Base-by-base conservation (phyloP, 192 early-diverging fungal genomes). In the Backusella tuberculispora region DNA sequence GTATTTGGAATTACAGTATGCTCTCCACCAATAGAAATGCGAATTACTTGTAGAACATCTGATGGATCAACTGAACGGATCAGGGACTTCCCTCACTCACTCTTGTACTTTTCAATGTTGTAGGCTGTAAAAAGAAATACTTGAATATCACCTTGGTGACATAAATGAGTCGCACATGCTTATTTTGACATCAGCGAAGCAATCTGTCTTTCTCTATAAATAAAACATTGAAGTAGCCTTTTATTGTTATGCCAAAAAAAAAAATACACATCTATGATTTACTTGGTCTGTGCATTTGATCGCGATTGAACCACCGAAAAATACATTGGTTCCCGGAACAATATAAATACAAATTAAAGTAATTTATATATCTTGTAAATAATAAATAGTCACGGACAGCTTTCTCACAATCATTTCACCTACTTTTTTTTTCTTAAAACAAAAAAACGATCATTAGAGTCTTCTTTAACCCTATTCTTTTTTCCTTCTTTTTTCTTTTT, bases 31-130 rank as follows among this genome's bases (percentile, higher is more conserved):
- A 66, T 66, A 37, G 38, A 66, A 66, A 66, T n/a, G 6, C 5
- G 7, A 40, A 13, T 40, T 38, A 10, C 14, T 65, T 65, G 37
- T 65, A 38, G 66, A 21, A 67, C 66, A 67, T 43, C 40, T 67
- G 66, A 67, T 67, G 41, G 41, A 67, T 67, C 66, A 67, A 67
- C 9, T 67, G 66, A 67, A 41, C 37, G 37, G 66, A 41, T 67
- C 66, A 67, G 66, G 41, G n/a, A 21, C 37, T 21, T 34, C 29
- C 2, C 29, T 34, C 29, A 34, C 66, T 21, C n/a, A 19, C 38
- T 40, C 38, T 66, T 40, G 1, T 40, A 40, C 15, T 38, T 66
- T 66, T 15, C 29, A 60, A 13, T 24, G 3, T 13, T 60, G 21
- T 4, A 26, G 21, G 26, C 24, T 10, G 21, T 60, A 60, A 60